Evolutionary conservation across 768 basidiomycete species (phyloP).

Genomic region (Suillus luteus): DNA sequence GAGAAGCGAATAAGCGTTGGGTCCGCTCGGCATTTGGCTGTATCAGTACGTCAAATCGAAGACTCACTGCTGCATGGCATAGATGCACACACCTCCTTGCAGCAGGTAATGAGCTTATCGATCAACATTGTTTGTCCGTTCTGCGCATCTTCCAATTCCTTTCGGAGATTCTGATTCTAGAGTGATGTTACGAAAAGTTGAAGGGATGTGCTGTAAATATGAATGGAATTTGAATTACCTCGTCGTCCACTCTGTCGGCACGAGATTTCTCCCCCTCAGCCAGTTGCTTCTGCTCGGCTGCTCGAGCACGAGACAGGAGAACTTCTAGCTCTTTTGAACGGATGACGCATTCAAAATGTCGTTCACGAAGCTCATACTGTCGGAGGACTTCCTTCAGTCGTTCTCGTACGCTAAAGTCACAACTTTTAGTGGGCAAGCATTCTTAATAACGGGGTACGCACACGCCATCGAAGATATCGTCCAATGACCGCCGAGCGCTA

Average conservation of each 20-base stretch:
- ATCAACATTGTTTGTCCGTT: conserved; percentile 77
- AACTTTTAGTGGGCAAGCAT: conserved; percentile 5
- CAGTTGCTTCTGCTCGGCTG: conserved; percentile 84
- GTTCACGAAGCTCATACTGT: conserved; percentile 88
- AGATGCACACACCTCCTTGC: conserved; percentile 70
- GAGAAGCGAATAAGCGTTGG: conserved; percentile 75
- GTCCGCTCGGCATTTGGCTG: conserved; percentile 84
- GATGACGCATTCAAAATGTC: conserved; percentile 90
- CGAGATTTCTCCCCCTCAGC: conserved; percentile 73
- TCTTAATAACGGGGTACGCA: conserved; percentile 42
- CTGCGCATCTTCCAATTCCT: conserved; percentile 80
- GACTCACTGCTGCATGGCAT: conserved; percentile 10
- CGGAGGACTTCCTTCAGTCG: conserved; percentile 84
- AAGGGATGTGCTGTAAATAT: neutral
- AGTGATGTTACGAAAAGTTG: conserved; percentile 6
- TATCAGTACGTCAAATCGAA: conserved; percentile 19
- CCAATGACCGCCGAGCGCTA: conserved; percentile 74
- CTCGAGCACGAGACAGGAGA: conserved; percentile 80
- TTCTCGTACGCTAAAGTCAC: conserved; percentile 65
- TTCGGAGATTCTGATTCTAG: conserved; percentile 68
- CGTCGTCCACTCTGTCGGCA: conserved; percentile 70
- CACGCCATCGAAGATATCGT: conserved; percentile 87
- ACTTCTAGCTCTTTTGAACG: conserved; percentile 92
- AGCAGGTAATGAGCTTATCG: conserved; percentile 82
- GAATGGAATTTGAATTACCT: conserved; percentile 49